Percentiles rank a stretch among this genome's conserved stretches.
These are phyloP conservation scores for Rhodotorula mucilaginosa DNA, from an alignment of 1,284 basidiomycete genomes.

Conservation along the genomic window DNA sequence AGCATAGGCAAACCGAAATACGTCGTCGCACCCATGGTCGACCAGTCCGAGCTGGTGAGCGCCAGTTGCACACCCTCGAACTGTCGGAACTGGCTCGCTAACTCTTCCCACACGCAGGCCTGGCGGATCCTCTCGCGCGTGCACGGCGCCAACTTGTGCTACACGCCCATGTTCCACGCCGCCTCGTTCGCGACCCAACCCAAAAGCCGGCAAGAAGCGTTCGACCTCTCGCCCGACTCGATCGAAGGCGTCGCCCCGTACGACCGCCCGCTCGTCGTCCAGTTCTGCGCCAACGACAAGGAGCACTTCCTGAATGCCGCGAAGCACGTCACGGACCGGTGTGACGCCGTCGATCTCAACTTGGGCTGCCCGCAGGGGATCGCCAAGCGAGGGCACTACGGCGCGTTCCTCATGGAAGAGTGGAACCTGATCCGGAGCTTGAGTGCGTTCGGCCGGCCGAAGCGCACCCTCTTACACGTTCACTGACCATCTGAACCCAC, in stretches of 20 bases:
- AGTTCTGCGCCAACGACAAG: constrained; percentile 89
- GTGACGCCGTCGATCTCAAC: constrained; percentile 93
- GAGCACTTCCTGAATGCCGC: constrained; percentile 73
- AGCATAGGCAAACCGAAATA: constrained; percentile 77
- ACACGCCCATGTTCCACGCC: constrained; percentile 98
- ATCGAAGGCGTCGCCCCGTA: constrained; percentile 63
- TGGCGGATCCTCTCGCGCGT: constrained; percentile 86
- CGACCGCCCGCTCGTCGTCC: constrained; percentile 83
- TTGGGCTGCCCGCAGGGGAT: constrained; percentile 97
- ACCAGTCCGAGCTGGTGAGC: constrained; percentile 84
- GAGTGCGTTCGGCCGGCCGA: constrained; percentile 57
- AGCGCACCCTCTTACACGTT: not conserved
- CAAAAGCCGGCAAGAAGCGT: constrained; percentile 62
- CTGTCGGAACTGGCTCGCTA: no score
- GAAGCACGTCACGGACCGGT: constrained; percentile 60
- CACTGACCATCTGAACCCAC: not conserved
- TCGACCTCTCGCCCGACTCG: constrained; percentile 61
- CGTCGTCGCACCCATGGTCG: constrained; percentile 96
- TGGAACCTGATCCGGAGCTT: constrained; percentile 81
- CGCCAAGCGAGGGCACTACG: constrained; percentile 80
- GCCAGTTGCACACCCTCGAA: no score
- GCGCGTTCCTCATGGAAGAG: constrained; percentile 88
- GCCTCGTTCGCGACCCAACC: constrained; percentile 70
- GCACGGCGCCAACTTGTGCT: constrained; percentile 77
- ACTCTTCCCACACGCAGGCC: constrained; percentile 56